Evolutionary conservation across 2,329 filamentous ascomycete genomes (phyloP), one percentile per base, ranked within the genome.

Genomic region (Reticulascus tulasneorum): DNA sequence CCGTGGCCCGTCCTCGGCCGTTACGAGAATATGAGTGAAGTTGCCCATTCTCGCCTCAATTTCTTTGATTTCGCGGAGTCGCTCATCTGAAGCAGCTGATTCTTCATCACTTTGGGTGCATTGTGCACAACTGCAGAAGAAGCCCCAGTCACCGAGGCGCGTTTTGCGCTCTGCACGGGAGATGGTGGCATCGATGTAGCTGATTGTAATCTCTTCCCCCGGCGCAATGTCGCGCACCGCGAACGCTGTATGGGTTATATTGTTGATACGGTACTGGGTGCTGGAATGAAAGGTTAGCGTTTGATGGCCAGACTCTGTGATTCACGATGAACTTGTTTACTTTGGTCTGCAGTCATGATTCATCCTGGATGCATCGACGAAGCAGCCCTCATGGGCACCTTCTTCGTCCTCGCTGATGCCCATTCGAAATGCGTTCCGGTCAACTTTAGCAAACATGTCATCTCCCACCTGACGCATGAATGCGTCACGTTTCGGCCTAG

Each of bases 291-390:
- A 30, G 51, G 51, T 35, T 54, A 56, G 30, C n/a, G 18, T 10
- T n/a, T 6, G 16, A 4, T 1, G n/a, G 13, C 29, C n/a, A 35
- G 13, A 9, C 9, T 29, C n/a, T 1, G 9, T 21, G 4, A 19
- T 15, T 7, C 9, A 7, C 2, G 5, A 7, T 24, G 6, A 11
- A 9, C 8, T 16, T 1, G 46, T 52, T 35, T 35, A 61, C 59
- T 61, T 62, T 16, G 59, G 56, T 29, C 51, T 49, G 31, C 59
- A 62, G 9, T 51, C 59, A 15, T 62, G 59, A 31, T 62, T 62
- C 17, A 59, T 33, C 10, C 58, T 53, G 53, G 60, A 29, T 13
- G 15, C 26, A 0, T 25, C 38, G 0, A 30, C 40, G 13, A 31
- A 44, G 7, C 38, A 44, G 0, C 48, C 59, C 19, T 58, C 50